Conservation (phyloP, 768 basidiomycete genomes). For the Kwoniella sp. region DNA sequence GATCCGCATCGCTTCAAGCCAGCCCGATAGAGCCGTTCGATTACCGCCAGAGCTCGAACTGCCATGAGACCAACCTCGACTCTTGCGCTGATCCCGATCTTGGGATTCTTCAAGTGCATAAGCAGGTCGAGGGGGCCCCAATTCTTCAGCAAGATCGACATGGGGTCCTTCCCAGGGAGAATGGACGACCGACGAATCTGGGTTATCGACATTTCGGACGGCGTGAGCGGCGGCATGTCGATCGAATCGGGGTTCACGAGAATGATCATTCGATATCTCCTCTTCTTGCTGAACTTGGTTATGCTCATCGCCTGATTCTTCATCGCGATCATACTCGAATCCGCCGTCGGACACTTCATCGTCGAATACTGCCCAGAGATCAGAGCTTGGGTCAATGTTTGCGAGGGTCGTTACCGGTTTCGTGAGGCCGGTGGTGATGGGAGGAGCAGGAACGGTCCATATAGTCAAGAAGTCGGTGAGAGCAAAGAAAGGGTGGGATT, state of each 20-base stretch:
- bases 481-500: constrained; percentile 51
- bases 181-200: constrained; percentile 10
- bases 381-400: constrained; percentile 24
- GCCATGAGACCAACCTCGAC: constrained; percentile 27
- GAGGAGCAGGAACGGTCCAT: constrained; percentile 47
- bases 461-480: constrained; percentile 40
- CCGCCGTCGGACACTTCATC: constrained; percentile 48
- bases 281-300: constrained; percentile 4
- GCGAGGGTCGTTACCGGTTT: constrained; percentile 33
- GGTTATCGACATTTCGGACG: constrained; percentile 31
- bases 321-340: constrained; percentile 36
- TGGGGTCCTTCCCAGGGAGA: constrained; percentile 15
- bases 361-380: constrained; percentile 51
- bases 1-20: constrained; percentile 44
- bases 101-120: background rate
- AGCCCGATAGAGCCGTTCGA: constrained; percentile 40
- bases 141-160: constrained; percentile 25
- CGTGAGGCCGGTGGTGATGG: constrained; percentile 43
- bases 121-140: constrained; percentile 27
- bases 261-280: constrained; percentile 6
- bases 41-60: constrained; percentile 36
- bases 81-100: constrained; percentile 12
- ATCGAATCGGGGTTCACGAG: constrained; percentile 26
- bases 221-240: constrained; percentile 38
- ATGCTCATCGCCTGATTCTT: constrained; percentile 16